Base-by-base conservation (phyloP, 2,329 filamentous ascomycete species). In the Colletotrichum tanaceti region DNA sequence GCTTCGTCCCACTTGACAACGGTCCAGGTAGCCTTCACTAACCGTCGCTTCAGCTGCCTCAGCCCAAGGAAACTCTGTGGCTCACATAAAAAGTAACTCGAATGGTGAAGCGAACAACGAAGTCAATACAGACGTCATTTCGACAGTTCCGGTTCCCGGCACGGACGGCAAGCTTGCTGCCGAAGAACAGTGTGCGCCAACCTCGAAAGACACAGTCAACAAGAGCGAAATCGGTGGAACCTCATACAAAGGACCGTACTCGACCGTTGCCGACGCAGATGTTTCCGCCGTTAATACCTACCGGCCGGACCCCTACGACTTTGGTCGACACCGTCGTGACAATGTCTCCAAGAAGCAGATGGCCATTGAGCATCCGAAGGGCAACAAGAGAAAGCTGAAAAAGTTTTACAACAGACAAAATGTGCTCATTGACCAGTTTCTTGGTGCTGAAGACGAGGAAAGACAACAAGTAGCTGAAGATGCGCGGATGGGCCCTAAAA, bases 381-480 rank as follows among this genome's bases (percentile, higher is more conserved):
- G 80, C 32, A 79, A 84, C 71, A 80, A 80, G 72, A 78, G 72
- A 54, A 77, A 81, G 70, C 75, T 85, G 58, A 81, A 80, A 72
- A 81, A 81, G 72, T 85, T 83, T 72, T 85, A 85, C 72, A 80
- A 78, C 10, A 77, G 79, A 13, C 83, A 85, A 72, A 85, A 85
- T 71, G 77, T 81, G 43, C 79, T 84, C 43, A 85, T 85, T 68
- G 81, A 85, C 73, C 79, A 81, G 67, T 88, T 88, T 71, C 82
- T 89, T 9, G 82, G 85, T 39, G 86, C 84, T 67, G 82, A 82
- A 28, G 84, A 88, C 71, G 86, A 88, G 73, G 86, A 88, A 76
- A 80, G 80, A 2, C 77, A 84, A 44, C 81, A 83, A 60, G 77
- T 84, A 50, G 82, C 86, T 54, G 85, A 88, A 73, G 82, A 82